A percentile compares a stretch with the other conserved stretches of the same genome.
Conservation (phyloP, 2,329 filamentous ascomycete genomes). For the Coniochaeta prunicola region DNA sequence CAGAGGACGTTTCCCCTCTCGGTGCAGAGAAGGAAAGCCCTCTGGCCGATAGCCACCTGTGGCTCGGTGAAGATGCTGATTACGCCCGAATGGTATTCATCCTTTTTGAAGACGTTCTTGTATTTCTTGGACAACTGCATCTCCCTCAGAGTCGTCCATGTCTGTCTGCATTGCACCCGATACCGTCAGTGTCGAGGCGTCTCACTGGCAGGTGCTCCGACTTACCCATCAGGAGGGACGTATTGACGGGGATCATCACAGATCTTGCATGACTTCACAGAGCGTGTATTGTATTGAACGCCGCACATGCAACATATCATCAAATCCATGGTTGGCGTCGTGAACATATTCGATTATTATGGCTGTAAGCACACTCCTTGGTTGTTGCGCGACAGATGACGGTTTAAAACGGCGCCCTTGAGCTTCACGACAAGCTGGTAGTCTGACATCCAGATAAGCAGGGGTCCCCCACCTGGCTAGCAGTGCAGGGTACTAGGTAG, state of each 20-base stretch:
- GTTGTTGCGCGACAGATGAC: no score
- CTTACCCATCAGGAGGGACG: constrained; percentile 30
- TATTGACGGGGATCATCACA: constrained; percentile 71
- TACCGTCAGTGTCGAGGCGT: constrained; percentile 16
- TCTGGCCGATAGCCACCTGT: constrained; percentile 67
- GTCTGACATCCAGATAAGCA: no score
- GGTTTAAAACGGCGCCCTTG: no score
- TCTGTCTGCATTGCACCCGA: constrained; percentile 45
- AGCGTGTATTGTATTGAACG: no score
- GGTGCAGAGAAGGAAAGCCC: constrained; percentile 62
- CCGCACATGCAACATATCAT: no score
- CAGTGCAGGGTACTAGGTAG: no score
- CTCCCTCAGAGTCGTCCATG: constrained; percentile 53
- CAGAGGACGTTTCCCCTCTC: constrained; percentile 66
- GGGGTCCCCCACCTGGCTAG: no score
- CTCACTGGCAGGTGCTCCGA: no score
- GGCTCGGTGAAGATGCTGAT: constrained; percentile 42
- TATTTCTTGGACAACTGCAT: constrained; percentile 18
- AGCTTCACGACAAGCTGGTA: no score
- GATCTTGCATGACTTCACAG: constrained; percentile 28
- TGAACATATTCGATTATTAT: no score
- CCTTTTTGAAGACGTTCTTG: constrained; percentile 44
- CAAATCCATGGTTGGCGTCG: no score
- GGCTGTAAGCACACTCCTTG: no score
- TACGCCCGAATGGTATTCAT: constrained; percentile 33